Evolutionary conservation across 1,284 basidiomycete genomes (phyloP).

Genomic region (Melanopsichium pennsylvanicum): DNA sequence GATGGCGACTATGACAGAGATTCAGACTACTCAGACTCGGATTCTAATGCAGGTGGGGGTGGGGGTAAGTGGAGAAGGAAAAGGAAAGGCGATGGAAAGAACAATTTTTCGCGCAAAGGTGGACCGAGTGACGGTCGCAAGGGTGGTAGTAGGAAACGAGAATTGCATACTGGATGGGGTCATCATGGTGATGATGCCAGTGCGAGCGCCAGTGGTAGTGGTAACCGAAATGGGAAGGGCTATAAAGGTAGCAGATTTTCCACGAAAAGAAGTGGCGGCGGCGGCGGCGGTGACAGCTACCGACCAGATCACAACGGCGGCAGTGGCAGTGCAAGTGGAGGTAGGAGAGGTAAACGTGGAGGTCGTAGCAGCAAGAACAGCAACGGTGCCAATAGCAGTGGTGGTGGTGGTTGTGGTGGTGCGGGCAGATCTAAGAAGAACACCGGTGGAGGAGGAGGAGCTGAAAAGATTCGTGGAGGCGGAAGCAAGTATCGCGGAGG

Average conservation of each 20-base stretch:
- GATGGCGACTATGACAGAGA: constrained; percentile 6
- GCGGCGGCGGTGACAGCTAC: background rate
- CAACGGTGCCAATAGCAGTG: background rate
- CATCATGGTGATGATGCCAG: constrained; percentile 13
- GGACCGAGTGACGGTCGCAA: too few species aligned
- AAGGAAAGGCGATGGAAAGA: constrained; percentile 22
- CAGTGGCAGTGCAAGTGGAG: too few species aligned
- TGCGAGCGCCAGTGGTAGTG: background rate
- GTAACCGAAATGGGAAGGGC: too few species aligned
- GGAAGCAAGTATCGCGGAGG: constrained; percentile 46
- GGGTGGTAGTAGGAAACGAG: background rate
- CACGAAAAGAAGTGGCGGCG: constrained; percentile 1
- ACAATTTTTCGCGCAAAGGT: too few species aligned
- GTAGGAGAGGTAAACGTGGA: too few species aligned
- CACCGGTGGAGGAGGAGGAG: constrained; percentile 3
- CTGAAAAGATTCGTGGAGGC: constrained; percentile 27
- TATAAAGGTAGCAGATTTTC: constrained; percentile 15
- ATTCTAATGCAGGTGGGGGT: background rate
- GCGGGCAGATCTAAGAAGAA: background rate
- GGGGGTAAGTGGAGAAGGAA: background rate
- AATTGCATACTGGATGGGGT: constrained; percentile 17
- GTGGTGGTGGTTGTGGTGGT: background rate
- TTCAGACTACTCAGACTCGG: constrained; percentile 9
- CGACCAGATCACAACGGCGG: background rate
- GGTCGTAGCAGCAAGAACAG: too few species aligned